Evolutionary conservation across 23 red algal species (phyloP), one percentile per base, ranked within the genome.

Genomic region (Gracilaria domingensis): DNA sequence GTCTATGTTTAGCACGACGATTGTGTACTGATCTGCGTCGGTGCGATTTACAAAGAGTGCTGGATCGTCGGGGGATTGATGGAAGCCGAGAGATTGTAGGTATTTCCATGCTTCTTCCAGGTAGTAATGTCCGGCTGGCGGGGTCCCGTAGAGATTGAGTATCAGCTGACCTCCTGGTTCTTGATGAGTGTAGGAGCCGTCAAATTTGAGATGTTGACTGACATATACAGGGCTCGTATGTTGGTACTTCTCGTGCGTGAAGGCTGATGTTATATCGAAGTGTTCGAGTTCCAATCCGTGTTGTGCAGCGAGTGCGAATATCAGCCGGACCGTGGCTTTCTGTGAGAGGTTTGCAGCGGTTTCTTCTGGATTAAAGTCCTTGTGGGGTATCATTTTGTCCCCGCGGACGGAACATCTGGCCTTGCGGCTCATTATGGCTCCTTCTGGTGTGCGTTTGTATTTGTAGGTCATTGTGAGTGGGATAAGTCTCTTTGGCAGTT

Each of bases 361-460:
- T 49, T 86, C 32, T 26, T 70, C 70, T 21, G 65, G 82, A 28
- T 86, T 36, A 30, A 1, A 86, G 28, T 86, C 45, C 44, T 21
- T 23, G 59, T 70, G 14, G 16, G n/a, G n/a, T n/a, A n/a, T n/a
- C n/a, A n/a, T n/a, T n/a, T n/a, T n/a, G n/a, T n/a, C n/a, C n/a
- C n/a, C 26, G 82, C 14, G 38, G 0, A 0, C 69, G 26, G 82
- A 71, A 23, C 56, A 86, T 25, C 82, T 51, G 21, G 57, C 57
- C 28, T 86, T 34, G 33, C 36, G 65, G 11, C 55, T 50, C 64
- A 13, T 3, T 24, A 71, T 0, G 14, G 0, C 9, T n/a, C 58
- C 30, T 11, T 40, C 64, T 8, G 26, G 18, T 11, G 18, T 13
- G 32, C 58, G 44, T 29, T 86, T 86, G 0, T 86, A 86, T 8